Percentiles rank a stretch among this genome's conserved stretches.
Conservation (phyloP, 2,329 filamentous ascomycete genomes). For the Monosporascus sp. region DNA sequence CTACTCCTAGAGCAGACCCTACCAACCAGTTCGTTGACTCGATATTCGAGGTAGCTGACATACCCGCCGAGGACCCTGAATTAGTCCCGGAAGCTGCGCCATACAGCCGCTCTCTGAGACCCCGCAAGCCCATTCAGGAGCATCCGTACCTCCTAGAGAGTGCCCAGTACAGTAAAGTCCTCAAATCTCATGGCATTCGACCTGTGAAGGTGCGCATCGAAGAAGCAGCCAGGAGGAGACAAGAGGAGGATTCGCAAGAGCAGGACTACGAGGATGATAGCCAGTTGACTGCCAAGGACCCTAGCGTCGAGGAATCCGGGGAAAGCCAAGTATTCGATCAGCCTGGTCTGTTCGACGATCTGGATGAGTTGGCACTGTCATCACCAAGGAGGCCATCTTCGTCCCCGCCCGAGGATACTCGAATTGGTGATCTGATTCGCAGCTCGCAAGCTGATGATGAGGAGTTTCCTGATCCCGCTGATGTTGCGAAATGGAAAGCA, state of each 20-base stretch:
- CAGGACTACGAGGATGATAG: conserved; percentile 48
- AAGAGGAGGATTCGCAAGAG: conserved; percentile 41
- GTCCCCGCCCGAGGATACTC: conserved; percentile 3
- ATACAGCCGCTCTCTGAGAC: conserved; percentile 44
- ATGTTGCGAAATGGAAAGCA: conserved; percentile 22
- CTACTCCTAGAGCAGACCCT: conserved; percentile 2
- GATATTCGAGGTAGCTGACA: conserved; percentile 8
- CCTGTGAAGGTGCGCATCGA: conserved; percentile 40
- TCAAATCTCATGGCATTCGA: conserved; percentile 49
- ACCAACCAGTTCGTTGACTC: conserved; percentile 3
- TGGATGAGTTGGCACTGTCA: conserved; percentile 13
- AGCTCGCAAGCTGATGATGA: conserved; percentile 26
- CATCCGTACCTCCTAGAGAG: conserved; percentile 54
- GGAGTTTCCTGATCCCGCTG: conserved; percentile 24
- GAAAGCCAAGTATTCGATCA: conserved; percentile 28
- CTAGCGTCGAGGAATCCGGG: conserved; percentile 23
- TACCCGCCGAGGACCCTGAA: conserved; percentile 7
- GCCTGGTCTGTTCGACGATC: conserved; percentile 9
- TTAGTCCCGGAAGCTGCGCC: conserved; percentile 5
- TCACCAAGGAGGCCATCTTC: conserved; percentile 9
- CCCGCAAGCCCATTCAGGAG: conserved; percentile 55
- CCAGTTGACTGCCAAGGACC: conserved; percentile 31
- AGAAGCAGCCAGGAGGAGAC: conserved; percentile 23
- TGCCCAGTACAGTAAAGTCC: conserved; percentile 45
- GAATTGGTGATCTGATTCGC: conserved; percentile 4